Base-by-base conservation (phyloP, 805 yeast species). In the Candida arabinofermentans region DNA sequence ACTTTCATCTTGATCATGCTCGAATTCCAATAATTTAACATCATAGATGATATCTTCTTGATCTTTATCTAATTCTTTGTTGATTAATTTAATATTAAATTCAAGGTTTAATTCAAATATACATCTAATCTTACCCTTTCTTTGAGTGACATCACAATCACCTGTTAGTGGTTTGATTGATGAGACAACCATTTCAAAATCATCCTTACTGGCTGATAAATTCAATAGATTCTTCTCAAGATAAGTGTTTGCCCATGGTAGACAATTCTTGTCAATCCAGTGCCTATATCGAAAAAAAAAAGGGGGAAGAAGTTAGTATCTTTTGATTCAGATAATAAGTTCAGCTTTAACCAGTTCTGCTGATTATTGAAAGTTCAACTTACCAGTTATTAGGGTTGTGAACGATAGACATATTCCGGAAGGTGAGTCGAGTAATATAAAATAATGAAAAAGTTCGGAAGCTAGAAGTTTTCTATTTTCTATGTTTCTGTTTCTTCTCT, bases 241-340 rank as follows among this genome's bases (percentile, higher is more conserved):
- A 60, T 91, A 93, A 27, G 74, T 70, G 51, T 79, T 81, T 19
- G 96, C 76, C 99, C 99, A 91, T 46, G 77, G 80, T 41, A 93
- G 74, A 68, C 98, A 91, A 72, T 91, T 91, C 66, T 90, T 91
- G 67, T 91, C 97, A 48, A 91, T 96, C 99, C 99, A 91, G 73
- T 91, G 99, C 99, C 59, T 51, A 36, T 23, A 22, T 6, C 5
- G 10, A 18, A 12, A 22, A 18, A 40, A 27, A 17, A 10, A 8
- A 12, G 42, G 23, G 17, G 19, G 29, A 17, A 31, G 13, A 13
- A 13, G 16, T 22, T 29, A 23, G 8, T 23, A 23, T n/a, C 13
- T 14, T 8, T 12, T 29, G 7, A n/a, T n/a, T n/a, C n/a, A n/a
- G n/a, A n/a, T n/a, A n/a, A n/a, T n/a, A n/a, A n/a, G n/a, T n/a